Percentiles rank a stretch among this genome's conserved stretches.
Evolutionary conservation across 2,329 filamentous ascomycete species (phyloP).

Genomic region (Phyllachora maydis): DNA sequence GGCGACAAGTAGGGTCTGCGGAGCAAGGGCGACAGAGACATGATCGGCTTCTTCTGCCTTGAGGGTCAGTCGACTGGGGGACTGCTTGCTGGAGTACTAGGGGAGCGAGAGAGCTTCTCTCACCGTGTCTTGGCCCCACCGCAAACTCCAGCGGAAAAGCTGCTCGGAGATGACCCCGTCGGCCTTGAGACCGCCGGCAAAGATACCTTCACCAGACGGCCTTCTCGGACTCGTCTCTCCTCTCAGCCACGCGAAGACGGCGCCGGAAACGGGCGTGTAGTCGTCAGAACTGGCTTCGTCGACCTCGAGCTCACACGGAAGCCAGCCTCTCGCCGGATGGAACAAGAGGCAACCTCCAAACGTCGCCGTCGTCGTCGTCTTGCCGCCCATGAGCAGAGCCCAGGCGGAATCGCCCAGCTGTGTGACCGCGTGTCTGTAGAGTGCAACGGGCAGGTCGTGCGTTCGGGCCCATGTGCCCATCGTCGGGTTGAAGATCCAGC

Average conservation of each 20-base stretch:
- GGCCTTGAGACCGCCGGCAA: constrained; percentile 50
- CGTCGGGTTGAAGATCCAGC: constrained; percentile 51
- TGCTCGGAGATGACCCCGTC: constrained; percentile 42
- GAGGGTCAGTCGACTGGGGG: too few species aligned
- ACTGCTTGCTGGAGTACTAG: too few species aligned
- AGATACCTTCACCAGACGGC: constrained; percentile 34
- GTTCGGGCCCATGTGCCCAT: constrained; percentile 22
- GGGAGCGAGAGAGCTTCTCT: too few species aligned
- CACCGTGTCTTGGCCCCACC: constrained; percentile 16
- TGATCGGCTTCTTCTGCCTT: too few species aligned
- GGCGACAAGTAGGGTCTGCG: too few species aligned
- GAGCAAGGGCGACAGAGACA: too few species aligned
- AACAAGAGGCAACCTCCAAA: too few species aligned
- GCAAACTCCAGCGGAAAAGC: constrained; percentile 43
- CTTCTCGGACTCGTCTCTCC: constrained; percentile 4
- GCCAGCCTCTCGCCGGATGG: too few species aligned
- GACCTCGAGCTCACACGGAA: too few species aligned
- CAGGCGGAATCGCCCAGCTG: constrained; percentile 23
- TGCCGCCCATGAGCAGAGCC: constrained; percentile 42
- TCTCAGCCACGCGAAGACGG: constrained; percentile 11
- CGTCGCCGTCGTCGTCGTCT: too few species aligned
- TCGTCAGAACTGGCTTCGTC: too few species aligned
- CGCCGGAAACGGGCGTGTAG: constrained; percentile 24
- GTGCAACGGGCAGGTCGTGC: constrained; percentile 43
- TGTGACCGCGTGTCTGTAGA: constrained; percentile 56